Base-by-base conservation (phyloP, 345 rosid species). In the Toxicodendron radicans region DNA sequence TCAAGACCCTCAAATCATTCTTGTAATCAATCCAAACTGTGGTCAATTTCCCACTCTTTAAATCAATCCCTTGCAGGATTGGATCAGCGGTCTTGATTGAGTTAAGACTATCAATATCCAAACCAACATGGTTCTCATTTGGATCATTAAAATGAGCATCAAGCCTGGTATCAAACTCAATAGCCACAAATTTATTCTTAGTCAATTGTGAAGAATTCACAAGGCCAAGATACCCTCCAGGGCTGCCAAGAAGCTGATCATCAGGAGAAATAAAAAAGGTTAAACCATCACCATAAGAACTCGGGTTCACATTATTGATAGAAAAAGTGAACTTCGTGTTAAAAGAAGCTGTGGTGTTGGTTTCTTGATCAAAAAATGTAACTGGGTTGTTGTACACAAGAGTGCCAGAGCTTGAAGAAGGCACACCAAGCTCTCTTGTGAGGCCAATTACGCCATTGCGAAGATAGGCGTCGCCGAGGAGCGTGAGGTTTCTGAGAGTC, bases 391-490 rank as follows among this genome's bases (percentile, higher is more conserved):
- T 78, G 91, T 93, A 96, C 70, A 93, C 82, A 11, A 86, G 81
- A 13, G 91, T 77, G 24, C 99, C 97, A 14, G 95, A 86, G 92
- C 95, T 89, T 4, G 98, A 87, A 73, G 92, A 86, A 9, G 99
- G 99, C 51, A 96, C 97, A 0, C 84, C 84, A 3, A 85, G 84
- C 79, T 92, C 98, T 7, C 92, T 74, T 1, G 98, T 96, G 83
- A 96, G 98, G 52, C 98, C 97, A 3, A 92, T 72, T 23, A 82
- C 87, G 58, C 98, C 99, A 71, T 87, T 74, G 16, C 88, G 83
- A 78, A 96, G 92, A 66, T 92, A 93, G 67, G 97, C 87, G 69
- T 93, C 97, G 13, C 98, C 99, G 30, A 93, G 95, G 77, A 96
- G 97, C 12, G 98, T 92, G 74, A 96, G 87, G 84, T 90, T 92